These are phyloP conservation scores for Senecio squalidus DNA, from an alignment of 140 eudicot genomes.

Conservation along the genomic window DNA sequence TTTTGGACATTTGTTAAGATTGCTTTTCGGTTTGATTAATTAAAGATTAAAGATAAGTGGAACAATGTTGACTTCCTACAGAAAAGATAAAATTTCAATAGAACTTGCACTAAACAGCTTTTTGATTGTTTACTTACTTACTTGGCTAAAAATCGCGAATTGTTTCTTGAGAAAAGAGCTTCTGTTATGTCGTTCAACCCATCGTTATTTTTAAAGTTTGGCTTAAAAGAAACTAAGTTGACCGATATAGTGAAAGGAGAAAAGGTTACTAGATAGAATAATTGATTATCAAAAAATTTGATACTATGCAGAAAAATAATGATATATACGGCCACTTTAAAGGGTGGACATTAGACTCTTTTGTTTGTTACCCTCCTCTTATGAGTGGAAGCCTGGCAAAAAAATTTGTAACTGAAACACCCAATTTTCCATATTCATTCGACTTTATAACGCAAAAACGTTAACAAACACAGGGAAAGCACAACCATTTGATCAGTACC, in stretches of 20 bases:
- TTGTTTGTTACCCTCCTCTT: slow-evolving; percentile 4
- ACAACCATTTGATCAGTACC: no score
- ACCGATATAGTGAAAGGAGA: neutral
- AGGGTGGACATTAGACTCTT: slow-evolving; percentile 14
- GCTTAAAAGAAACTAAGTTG: neutral
- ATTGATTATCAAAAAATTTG: neutral
- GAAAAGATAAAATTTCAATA: neutral
- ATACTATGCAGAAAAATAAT: slow-evolving; percentile 5
- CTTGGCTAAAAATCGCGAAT: neutral
- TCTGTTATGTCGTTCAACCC: neutral
- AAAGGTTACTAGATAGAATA: neutral
- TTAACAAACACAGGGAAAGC: no score
- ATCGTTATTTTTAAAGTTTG: neutral
- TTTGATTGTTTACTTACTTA: no score
- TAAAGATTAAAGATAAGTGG: slow-evolving; percentile 11
- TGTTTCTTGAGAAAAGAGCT: neutral
- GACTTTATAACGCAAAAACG: no score
- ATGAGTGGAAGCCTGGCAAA: neutral
- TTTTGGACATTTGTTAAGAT: slow-evolving; percentile 8
- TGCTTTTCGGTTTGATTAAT: slow-evolving; percentile 14
- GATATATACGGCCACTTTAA: neutral
- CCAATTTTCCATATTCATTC: neutral
- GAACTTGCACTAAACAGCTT: slow-evolving; percentile 7
- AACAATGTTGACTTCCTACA: slow-evolving; percentile 4
- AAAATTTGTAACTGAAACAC: neutral